These are phyloP conservation scores for Protoeuglena noctilucae DNA, from an alignment of 139 green algal species.

Conservation along the genomic window DNA sequence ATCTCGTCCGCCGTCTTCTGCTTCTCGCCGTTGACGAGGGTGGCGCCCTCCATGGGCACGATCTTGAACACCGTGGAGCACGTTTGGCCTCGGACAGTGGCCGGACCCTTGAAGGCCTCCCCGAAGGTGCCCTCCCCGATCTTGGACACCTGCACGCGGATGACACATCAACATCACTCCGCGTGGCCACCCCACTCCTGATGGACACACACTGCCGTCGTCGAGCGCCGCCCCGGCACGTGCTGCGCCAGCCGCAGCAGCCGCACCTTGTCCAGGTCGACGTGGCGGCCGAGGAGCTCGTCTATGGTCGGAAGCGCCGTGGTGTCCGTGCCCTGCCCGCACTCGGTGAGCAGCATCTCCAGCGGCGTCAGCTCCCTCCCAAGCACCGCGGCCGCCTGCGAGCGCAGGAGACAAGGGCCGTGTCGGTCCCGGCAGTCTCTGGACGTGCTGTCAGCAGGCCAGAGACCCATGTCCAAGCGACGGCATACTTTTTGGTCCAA, in stretches of 20 bases:
- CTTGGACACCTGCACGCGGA: conserved; percentile 17
- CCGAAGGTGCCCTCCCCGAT: conserved; percentile 87
- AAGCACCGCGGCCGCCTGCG: too few relatives aligned
- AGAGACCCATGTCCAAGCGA: too few relatives aligned
- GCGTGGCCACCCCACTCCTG: neutral
- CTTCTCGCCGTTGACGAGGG: conserved; percentile 51
- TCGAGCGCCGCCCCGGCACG: too few relatives aligned
- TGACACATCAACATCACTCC: neutral
- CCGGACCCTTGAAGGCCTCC: conserved; percentile 54
- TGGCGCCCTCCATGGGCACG: conserved; percentile 76
- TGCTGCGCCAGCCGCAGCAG: neutral
- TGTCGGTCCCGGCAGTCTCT: too few relatives aligned
- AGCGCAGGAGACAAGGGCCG: too few relatives aligned
- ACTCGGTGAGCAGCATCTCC: conserved; percentile 47
- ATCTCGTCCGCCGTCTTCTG: conserved; percentile 62
- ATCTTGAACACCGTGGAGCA: conserved; percentile 83
- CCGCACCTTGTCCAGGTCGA: conserved; percentile 25
- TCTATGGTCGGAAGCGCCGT: conserved; percentile 31
- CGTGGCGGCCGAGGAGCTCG: conserved; percentile 25
- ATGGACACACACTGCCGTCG: too few relatives aligned
- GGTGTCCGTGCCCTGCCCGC: conserved; percentile 27
- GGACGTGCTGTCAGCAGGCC: too few relatives aligned
- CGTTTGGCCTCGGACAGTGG: conserved; percentile 4
- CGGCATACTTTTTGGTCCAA: too few relatives aligned
- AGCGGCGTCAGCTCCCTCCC: conserved; percentile 22